Conservation (phyloP, 2,329 filamentous ascomycete species). For the Aspergillus novoparasiticus region DNA sequence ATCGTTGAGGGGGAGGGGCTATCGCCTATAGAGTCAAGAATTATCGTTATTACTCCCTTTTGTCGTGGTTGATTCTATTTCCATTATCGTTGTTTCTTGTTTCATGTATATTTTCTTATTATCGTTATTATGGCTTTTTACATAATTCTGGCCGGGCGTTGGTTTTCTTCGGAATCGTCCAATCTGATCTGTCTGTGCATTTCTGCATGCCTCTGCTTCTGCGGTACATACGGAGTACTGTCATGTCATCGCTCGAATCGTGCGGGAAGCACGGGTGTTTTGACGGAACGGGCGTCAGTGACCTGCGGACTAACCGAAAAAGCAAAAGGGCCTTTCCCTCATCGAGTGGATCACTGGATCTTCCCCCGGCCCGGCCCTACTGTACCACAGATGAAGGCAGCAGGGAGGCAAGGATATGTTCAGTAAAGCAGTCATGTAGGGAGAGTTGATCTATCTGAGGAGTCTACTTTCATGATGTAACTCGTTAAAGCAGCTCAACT, state of each 20-base stretch:
- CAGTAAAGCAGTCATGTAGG: not conserved
- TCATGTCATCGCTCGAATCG: slow-evolving; percentile 21
- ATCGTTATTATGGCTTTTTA: not conserved
- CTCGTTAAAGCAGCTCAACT: not conserved
- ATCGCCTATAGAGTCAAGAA: not conserved
- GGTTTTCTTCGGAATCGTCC: not conserved
- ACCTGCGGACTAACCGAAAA: slow-evolving; percentile 11
- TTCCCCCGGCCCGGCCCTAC: slow-evolving; percentile 27
- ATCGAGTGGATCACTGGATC: slow-evolving; percentile 24
- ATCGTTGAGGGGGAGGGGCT: not conserved
- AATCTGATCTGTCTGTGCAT: slow-evolving; percentile 25
- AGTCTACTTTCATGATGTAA: not conserved
- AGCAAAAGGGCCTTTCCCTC: slow-evolving; percentile 12
- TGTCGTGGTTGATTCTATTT: not conserved
- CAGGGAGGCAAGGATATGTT: not conserved
- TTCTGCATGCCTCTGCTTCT: slow-evolving; percentile 21
- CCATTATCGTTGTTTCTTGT: not conserved
- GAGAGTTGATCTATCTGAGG: not conserved
- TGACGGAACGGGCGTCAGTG: not conserved
- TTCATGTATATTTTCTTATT: not conserved
- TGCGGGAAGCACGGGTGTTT: slow-evolving; percentile 10
- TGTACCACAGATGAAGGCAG: slow-evolving; percentile 20
- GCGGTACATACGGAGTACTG: slow-evolving; percentile 19
- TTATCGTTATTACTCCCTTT: not conserved
- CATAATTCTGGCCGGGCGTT: not conserved